Evolutionary conservation across 148 eudicot genomes (phyloP), one percentile per base, ranked within the genome.

Genomic region (Tetragonia tetragonoides): DNA sequence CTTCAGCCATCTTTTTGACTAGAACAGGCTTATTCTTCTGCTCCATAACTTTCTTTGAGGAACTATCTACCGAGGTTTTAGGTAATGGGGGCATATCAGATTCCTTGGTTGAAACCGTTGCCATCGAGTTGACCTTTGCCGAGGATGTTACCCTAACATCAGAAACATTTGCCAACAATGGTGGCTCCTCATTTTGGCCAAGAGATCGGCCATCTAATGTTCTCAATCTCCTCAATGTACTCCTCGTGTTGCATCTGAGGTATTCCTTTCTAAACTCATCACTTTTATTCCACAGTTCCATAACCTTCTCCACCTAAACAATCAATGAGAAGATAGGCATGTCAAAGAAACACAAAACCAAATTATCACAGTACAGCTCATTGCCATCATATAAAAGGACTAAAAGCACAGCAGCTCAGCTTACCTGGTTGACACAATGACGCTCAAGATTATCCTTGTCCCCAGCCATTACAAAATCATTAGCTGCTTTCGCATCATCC

Each of bases 201-300:
- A 93, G 97, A 64, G 94, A 76, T 70, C 93, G 92, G 38, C 99
- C 97, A 75, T 93, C 99, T 74, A 87, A 66, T 28, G 99, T 93
- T 65, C 89, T 86, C n/a, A 93, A 84, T 87, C 96, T 91, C 90
- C 97, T 79, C 54, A 90, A 34, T 16, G 89, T 89, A 84, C 94
- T 91, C 83, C 85, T 84, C 53, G 72, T 77, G 77, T 90, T 93
- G 84, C 87, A 75, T 84, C 83, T 86, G 59, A 88, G 62, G 57
- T 93, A 95, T 49, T 91, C 94, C 67, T 81, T 80, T 17, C 97
- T 80, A 72, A 90, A 91, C 78, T 93, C 93, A 7, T 88, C 90
- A 72, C 90, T 80, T 38, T 74, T 85, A 86, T 90, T 95, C 97
- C 96, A 91, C 37, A 82, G 59, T 39, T 87, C 89, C 94, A 93